Base-by-base conservation (phyloP, 1,139 yeast genomes). In the Geotrichum australiense region DNA sequence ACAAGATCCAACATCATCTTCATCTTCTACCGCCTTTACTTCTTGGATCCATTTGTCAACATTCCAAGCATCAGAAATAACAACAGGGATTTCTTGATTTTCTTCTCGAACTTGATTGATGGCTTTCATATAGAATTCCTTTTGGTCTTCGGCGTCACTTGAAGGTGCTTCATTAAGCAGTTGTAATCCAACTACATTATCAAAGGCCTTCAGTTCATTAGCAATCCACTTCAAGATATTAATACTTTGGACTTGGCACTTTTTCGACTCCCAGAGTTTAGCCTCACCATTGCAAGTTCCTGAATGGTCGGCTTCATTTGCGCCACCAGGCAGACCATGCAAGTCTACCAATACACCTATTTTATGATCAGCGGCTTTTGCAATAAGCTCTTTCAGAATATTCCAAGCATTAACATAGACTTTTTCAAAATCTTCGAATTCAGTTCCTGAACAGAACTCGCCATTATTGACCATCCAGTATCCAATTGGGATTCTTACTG, bases 61-160 rank as follows among this genome's bases (percentile, higher is more conserved):
- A 78, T 87, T 80, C 97, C 97, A 91, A 3, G 95, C 95, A 58
- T 91, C 97, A 2, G 96, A 84, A 39, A 91, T 82, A 14, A 83
- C 65, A 6, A 91, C 68, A 0, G 96, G 96, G 22, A 86, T 62
- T 3, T 64, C 64, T 0, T 58, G 43, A 54, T 85, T 82, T 8
- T 68, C 66, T 20, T 64, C 60, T 32, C 93, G 69, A 35, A 89
- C 78, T 43, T 72, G 71, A 32, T 70, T 67, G 30, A 78, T 64
- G 0, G 94, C 94, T 15, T 74, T 74, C n/a, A 70, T 58, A 57
- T 89, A 89, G 60, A 80, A 91, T 6, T 67, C 56, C 45, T 70
- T 66, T 28, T 63, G 65, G 1, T 76, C 74, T 35, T 70, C 68
- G 37, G 73, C 63, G 45, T 71, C 73, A 20, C 26, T 30, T 62